phyloP scores from a whole-genome alignment of 345 rosid species.

The Camelina hispida region DNA sequence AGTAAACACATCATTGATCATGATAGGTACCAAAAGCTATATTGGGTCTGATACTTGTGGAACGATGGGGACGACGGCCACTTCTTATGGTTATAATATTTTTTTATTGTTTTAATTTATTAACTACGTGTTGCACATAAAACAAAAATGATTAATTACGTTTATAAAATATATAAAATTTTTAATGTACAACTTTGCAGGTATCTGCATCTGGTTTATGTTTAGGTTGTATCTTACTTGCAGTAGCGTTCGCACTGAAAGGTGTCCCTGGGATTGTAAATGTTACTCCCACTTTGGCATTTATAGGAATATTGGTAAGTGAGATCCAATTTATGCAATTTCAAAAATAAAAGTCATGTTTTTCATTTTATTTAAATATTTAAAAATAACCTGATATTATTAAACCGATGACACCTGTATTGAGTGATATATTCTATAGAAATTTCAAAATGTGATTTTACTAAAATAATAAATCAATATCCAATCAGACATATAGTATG shows the following conservation, averaged over 20 bases:
- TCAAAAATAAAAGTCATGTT: not conserved
- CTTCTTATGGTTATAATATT: conserved; percentile 35
- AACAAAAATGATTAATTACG: not conserved
- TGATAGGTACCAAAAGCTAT: conserved; percentile 43
- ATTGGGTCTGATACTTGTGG: conserved; percentile 32
- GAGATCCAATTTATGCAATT: not conserved
- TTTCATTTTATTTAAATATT: not conserved
- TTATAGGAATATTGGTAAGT: conserved; percentile 24
- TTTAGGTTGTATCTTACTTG: conserved; percentile 48
- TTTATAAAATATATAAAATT: not conserved
- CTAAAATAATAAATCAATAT: not conserved
- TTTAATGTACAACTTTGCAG: conserved; percentile 39
- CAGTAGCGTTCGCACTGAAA: conserved; percentile 47
- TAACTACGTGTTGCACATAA: not conserved
- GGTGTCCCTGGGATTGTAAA: conserved; percentile 41
- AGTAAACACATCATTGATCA: not conserved
- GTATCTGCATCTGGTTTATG: conserved; percentile 47
- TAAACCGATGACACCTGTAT: too few relatives aligned
- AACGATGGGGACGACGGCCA: conserved; percentile 46
- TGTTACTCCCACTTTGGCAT: conserved; percentile 1
- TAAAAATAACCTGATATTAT: not conserved
- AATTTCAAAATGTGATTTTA: not conserved
- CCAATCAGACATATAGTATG: conserved; percentile 51
- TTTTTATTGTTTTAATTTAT: not conserved
- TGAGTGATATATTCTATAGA: not conserved